Evolutionary conservation across 805 yeast genomes (phyloP), one percentile per base, ranked within the genome.

Genomic region (Candida michaelii): DNA sequence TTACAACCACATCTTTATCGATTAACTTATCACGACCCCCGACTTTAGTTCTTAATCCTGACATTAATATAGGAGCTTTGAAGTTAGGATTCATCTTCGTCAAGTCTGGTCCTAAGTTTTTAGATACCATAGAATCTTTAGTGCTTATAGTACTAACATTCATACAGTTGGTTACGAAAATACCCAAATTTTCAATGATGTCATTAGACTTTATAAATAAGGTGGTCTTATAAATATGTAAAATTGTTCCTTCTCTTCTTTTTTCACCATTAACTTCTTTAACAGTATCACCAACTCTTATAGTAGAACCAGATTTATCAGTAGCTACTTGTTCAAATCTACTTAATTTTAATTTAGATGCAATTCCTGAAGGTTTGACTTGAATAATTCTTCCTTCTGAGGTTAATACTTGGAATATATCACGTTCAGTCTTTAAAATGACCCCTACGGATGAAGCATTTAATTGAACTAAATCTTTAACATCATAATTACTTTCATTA

Each of bases 241-340:
- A 63, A 47, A 93, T 85, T 27, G 77, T 80, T 53, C 99, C 99
- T 58, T 86, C 90, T 60, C 95, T 79, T 53, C 86, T 82, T 47
- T 65, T 69, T 53, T 89, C 96, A 12, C 76, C 73, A 19, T 74
- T 64, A 11, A 52, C 52, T 59, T 93, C 99, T 54, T 82, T 83
- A n/a, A 93, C 95, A 2, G 93, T 83, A 59, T 93, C 99, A 39
- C 97, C 97, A 29, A 87, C 82, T 43, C 84, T 81, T 42, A 93
- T 80, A 50, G 93, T 91, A 39, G 82, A 76, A 36, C 99, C 99
- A 45, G 77, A 76, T 46, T 78, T 74, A 62, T 93, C 99, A 0
- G 97, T 85, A 3, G 97, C 88, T 43, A 87, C 82, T 48, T 85
- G 84, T 42, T 87, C 85, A 53, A 85, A 80, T 42, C 76, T 73